A percentile compares a stretch with the other conserved stretches of the same genome.
Evolutionary conservation across 768 basidiomycete genomes (phyloP).

Genomic region (Lentinula guzmanii): DNA sequence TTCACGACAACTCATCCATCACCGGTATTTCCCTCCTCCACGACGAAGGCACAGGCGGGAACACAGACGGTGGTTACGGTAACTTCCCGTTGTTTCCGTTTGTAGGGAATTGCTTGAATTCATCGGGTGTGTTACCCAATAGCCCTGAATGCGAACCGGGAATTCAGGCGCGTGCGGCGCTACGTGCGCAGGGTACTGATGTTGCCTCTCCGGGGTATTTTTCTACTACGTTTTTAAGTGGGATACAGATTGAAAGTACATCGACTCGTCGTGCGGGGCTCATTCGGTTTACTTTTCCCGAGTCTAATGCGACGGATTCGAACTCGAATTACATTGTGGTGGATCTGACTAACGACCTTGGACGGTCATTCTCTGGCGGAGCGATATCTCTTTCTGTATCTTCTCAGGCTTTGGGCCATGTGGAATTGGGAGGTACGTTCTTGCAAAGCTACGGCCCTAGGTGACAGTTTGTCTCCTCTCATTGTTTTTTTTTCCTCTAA

Average conservation of each 20-base stretch:
- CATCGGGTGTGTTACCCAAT: constrained; percentile 12
- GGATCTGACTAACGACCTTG: constrained; percentile 38
- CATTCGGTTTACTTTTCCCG: constrained; percentile 55
- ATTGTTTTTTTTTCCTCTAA: constrained; percentile 20
- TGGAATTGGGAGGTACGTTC: constrained; percentile 36
- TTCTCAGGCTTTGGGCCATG: constrained; percentile 20
- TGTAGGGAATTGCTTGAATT: neutral
- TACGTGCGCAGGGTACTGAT: constrained; percentile 38
- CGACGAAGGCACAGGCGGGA: constrained; percentile 51
- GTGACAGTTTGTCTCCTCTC: neutral
- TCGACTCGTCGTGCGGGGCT: constrained; percentile 55
- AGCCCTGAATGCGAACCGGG: constrained; percentile 32
- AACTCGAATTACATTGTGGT: constrained; percentile 33
- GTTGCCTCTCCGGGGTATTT: constrained; percentile 44
- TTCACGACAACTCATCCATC: constrained; percentile 37
- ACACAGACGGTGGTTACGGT: constrained; percentile 44
- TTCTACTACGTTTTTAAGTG: constrained; percentile 38
- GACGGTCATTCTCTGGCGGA: constrained; percentile 43
- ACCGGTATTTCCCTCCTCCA: constrained; percentile 43
- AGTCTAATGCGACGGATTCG: constrained; percentile 30
- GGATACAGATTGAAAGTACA: constrained; percentile 49
- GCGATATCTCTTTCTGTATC: constrained; percentile 21
- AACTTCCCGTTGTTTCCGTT: constrained; percentile 46
- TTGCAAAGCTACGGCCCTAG: constrained; percentile 23
- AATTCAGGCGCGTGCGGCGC: constrained; percentile 29